Evolutionary conservation across 1,284 basidiomycete species (phyloP).

Genomic region (Puccinia hordei): DNA sequence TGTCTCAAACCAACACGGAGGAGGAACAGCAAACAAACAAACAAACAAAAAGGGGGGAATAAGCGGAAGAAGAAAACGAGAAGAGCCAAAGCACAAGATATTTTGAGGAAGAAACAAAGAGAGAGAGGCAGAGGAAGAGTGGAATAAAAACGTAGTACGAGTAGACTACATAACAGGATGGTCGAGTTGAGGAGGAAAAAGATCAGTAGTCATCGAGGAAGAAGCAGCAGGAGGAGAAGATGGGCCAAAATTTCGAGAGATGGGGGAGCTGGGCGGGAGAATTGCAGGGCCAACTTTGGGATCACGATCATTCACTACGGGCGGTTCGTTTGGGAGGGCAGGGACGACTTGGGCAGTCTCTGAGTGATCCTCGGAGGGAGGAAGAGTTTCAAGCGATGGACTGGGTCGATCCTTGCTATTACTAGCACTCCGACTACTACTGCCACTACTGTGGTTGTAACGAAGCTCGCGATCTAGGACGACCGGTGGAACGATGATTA

Average conservation of each 20-base stretch:
- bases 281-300: not conserved
- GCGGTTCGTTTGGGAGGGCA: not conserved
- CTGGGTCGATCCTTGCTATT: not conserved
- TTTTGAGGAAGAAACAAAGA: not conserved
- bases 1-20: not conserved
- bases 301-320: not conserved
- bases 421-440: constrained; percentile 4
- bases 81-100: constrained; percentile 19
- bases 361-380: not conserved
- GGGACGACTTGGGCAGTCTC: not conserved
- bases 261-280: not conserved
- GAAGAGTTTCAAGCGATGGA: not conserved
- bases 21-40: constrained; percentile 1
- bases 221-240: not conserved
- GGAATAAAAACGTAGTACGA: not conserved
- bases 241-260: not conserved
- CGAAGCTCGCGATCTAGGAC: not conserved
- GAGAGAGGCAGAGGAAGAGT: not conserved
- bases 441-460: not conserved
- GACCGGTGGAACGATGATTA: not conserved
- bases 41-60: not conserved
- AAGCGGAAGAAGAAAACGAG: not conserved
- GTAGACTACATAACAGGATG: not conserved
- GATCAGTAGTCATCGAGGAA: not conserved
- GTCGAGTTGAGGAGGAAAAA: not conserved